These are phyloP conservation scores for Bacidia rubella DNA, from an alignment of 495 filamentous ascomycete genomes.

Conservation along the genomic window DNA sequence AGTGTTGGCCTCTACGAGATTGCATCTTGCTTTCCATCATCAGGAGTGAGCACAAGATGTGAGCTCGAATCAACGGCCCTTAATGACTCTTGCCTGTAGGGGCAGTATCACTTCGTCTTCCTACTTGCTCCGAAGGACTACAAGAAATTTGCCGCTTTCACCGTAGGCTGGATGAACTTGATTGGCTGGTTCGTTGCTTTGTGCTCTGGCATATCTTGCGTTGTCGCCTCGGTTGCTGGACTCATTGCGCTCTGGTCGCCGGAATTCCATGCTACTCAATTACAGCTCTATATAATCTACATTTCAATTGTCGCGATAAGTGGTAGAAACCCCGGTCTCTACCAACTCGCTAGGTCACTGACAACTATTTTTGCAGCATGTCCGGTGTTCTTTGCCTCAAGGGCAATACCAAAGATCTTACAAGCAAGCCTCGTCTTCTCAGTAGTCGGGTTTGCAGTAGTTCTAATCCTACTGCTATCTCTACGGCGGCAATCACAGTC, in stretches of 20 bases:
- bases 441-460: conserved; percentile 16
- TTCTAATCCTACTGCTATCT: conserved; percentile 17
- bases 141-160: conserved; percentile 19
- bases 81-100: conserved; percentile 5
- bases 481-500: conserved; percentile 16
- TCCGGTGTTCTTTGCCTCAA: conserved; percentile 17
- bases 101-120: conserved; percentile 25
- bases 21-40: conserved; percentile 21
- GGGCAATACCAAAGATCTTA: conserved; percentile 13
- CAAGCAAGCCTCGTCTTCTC: conserved; percentile 16
- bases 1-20: conserved; percentile 21
- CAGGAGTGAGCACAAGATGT: conserved; percentile 16
- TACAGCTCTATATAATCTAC: conserved; percentile 24
- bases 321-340: not conserved
- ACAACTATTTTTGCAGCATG: conserved; percentile 11
- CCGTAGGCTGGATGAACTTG: conserved; percentile 26
- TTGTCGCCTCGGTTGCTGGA: conserved; percentile 14
- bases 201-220: conserved; percentile 20
- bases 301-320: conserved; percentile 8
- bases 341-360: too few species aligned
- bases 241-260: conserved; percentile 20
- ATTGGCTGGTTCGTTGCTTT: conserved; percentile 28
- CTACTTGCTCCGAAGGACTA: conserved; percentile 18
- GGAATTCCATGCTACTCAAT: conserved; percentile 15
- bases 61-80: not conserved